Conservation (phyloP, 1,284 basidiomycete genomes). For the Trichosporon inkin region DNA sequence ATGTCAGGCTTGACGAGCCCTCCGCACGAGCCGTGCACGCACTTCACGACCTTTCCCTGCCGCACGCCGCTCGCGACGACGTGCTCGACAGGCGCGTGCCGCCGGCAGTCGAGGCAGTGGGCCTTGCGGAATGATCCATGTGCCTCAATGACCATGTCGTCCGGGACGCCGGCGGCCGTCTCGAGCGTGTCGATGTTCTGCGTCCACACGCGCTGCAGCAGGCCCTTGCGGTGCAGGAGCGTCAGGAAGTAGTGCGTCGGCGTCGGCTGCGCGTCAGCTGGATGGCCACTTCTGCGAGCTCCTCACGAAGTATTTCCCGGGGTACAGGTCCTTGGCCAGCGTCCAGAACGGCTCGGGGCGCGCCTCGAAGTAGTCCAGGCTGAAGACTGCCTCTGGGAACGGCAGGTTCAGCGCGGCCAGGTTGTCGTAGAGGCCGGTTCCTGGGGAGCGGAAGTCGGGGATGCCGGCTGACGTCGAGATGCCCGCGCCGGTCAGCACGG, state of each 20-base stretch:
- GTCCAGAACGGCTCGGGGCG: conserved; percentile 64
- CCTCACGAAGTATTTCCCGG: conserved; percentile 45
- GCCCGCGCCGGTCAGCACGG: conserved; percentile 55
- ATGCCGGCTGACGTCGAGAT: conserved; percentile 55
- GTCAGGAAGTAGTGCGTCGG: conserved; percentile 82
- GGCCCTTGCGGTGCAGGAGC: conserved; percentile 33
- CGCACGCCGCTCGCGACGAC: conserved; percentile 63
- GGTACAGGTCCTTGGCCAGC: conserved; percentile 85
- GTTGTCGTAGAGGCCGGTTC: conserved; percentile 56
- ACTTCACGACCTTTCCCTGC: conserved; percentile 61
- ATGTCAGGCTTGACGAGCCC: conserved; percentile 87
- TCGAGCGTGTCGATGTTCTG: conserved; percentile 82
- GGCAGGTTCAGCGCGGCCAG: conserved; percentile 55
- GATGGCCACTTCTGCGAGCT: background rate
- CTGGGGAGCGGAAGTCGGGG: conserved; percentile 52
- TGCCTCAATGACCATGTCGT: conserved; percentile 77
- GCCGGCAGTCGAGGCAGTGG: conserved; percentile 67
- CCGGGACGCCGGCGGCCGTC: conserved; percentile 72
- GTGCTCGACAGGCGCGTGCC: conserved; percentile 59
- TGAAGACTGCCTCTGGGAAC: conserved; percentile 58
- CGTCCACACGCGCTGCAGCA: conserved; percentile 46
- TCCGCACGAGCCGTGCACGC: conserved; percentile 54
- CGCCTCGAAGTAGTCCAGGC: conserved; percentile 50
- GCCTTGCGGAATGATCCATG: conserved; percentile 87
- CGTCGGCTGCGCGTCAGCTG: conserved; percentile 68